Conservation (phyloP, 2,329 filamentous ascomycete species). For the Ilyonectria mors-panacis region DNA sequence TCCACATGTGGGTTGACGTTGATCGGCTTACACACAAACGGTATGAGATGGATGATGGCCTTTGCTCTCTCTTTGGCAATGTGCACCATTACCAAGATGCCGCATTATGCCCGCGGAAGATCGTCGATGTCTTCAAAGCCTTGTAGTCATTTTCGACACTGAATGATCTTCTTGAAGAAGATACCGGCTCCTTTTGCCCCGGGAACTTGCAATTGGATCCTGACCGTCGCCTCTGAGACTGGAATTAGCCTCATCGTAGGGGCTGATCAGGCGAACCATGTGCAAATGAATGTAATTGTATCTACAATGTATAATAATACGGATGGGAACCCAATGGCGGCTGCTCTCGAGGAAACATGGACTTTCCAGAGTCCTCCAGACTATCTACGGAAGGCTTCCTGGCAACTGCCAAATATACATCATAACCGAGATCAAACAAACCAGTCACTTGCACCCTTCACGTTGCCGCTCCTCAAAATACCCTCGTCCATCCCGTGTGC, state of each 20-base stretch:
- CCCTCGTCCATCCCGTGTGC: neutral
- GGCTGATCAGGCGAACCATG: neutral
- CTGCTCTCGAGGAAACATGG: neutral
- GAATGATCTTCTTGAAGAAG: neutral
- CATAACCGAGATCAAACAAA: neutral
- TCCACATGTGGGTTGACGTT: neutral
- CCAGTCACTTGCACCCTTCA: neutral
- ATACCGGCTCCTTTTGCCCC: neutral
- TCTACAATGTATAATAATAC: neutral
- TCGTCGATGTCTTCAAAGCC: neutral
- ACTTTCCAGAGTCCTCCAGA: neutral
- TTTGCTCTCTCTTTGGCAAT: neutral
- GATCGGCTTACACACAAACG: neutral
- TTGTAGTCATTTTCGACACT: neutral
- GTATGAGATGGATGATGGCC: neutral
- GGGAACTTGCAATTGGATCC: neutral
- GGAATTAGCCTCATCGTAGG: neutral
- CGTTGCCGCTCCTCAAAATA: neutral
- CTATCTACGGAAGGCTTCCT: neutral
- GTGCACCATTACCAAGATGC: neutral
- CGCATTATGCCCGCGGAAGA: neutral
- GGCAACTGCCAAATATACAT: neutral
- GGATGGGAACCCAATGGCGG: neutral
- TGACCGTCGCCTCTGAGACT: neutral
- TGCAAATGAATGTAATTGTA: conserved; percentile 2